phyloP scores from a whole-genome alignment of 345 rosid species.

The Arabidopsis arenosa region DNA sequence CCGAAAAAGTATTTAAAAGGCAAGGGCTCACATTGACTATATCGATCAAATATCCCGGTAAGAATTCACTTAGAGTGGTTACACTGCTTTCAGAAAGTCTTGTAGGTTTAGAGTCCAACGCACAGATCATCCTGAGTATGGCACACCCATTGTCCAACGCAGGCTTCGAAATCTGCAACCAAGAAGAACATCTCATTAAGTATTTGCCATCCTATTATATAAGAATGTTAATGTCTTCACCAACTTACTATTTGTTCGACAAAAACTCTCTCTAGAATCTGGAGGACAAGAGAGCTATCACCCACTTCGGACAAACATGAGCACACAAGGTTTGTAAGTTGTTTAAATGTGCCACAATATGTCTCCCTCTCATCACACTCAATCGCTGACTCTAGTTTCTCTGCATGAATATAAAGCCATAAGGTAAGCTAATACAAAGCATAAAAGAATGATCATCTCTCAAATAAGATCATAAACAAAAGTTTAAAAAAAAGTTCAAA shows the following conservation, averaged over 20 bases:
- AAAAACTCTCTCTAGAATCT: slow-evolving; percentile 57
- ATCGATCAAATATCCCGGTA: slow-evolving; percentile 65
- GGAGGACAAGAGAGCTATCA: slow-evolving; percentile 64
- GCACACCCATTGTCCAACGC: slow-evolving; percentile 69
- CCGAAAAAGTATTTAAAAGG: background rate
- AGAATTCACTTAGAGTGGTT: slow-evolving; percentile 52
- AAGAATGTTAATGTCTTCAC: background rate
- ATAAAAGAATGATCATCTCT: background rate
- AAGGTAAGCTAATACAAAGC: slow-evolving; percentile 4
- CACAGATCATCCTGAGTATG: slow-evolving; percentile 65
- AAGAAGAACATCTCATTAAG: slow-evolving; percentile 9
- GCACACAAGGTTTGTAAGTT: slow-evolving; percentile 54
- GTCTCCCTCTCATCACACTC: slow-evolving; percentile 44
- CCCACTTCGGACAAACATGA: slow-evolving; percentile 69
- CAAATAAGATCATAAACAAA: background rate
- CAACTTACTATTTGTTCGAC: slow-evolving; percentile 67
- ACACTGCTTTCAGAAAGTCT: slow-evolving; percentile 68
- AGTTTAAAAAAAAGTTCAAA: background rate
- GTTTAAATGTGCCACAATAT: slow-evolving; percentile 53
- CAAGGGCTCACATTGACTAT: slow-evolving; percentile 58
- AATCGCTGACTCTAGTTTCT: slow-evolving; percentile 37
- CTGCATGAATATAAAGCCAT: slow-evolving; percentile 49
- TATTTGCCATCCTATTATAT: background rate
- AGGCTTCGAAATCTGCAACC: slow-evolving; percentile 56
- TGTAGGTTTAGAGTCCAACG: slow-evolving; percentile 73